phyloP scores from a whole-genome alignment of 768 basidiomycete genomes.

The Serendipita sp. region DNA sequence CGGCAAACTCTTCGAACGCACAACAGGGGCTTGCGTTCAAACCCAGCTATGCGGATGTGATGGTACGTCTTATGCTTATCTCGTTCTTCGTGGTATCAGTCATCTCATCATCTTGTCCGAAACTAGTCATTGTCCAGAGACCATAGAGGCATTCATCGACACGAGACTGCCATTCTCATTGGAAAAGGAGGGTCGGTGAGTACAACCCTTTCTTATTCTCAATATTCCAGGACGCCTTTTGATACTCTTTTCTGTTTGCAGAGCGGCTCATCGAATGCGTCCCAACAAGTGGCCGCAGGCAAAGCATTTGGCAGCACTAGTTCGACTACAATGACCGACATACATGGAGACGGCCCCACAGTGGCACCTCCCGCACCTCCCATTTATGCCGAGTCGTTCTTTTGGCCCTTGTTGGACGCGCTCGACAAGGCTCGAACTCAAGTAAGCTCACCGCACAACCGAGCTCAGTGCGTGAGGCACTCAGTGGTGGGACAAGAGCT shows the following conservation, averaged over 20 bases:
- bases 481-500: slow-evolving; percentile 1
- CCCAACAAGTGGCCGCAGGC: background rate
- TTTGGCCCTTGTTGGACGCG: background rate
- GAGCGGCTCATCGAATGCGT: background rate
- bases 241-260: too few relatives aligned
- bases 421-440: background rate
- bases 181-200: background rate
- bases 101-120: background rate
- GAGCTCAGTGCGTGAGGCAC: slow-evolving; percentile 1
- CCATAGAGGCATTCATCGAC: background rate
- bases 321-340: background rate
- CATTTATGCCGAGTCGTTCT: background rate
- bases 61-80: background rate
- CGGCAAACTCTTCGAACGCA: background rate
- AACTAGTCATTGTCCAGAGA: background rate
- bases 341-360: background rate
- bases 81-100: background rate
- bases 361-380: background rate
- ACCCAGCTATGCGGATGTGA: background rate
- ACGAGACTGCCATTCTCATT: background rate
- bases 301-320: too few relatives aligned
- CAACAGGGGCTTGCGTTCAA: too few relatives aligned
- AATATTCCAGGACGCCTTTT: too few relatives aligned
- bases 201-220: too few relatives aligned
- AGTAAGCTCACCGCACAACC: slow-evolving; percentile 3